Conservation (phyloP, 345 rosid species). For the Crucihimalaya himalaica region DNA sequence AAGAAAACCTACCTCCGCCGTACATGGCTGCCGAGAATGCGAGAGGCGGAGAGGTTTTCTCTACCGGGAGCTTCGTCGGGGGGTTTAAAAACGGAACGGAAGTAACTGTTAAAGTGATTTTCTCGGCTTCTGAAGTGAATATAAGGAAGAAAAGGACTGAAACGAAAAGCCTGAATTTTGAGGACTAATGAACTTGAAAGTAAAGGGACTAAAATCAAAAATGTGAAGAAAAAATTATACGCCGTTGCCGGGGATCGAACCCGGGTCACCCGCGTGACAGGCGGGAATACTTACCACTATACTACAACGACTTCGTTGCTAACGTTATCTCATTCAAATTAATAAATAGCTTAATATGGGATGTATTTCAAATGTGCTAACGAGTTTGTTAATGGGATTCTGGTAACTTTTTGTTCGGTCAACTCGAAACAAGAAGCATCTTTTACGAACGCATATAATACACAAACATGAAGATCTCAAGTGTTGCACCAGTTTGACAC, state of each 20-base stretch:
- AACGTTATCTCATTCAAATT: rapidly evolving
- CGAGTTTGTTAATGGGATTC: neutral
- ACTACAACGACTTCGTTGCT: conserved; percentile 66
- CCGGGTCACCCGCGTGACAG: conserved; percentile 98
- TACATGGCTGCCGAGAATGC: conserved; percentile 57
- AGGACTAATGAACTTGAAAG: neutral
- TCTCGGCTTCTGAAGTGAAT: neutral
- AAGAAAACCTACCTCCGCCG: conserved; percentile 80
- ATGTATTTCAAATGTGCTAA: neutral
- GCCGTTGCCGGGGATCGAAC: conserved; percentile 97
- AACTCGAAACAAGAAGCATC: conserved; percentile 24
- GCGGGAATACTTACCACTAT: conserved; percentile 89
- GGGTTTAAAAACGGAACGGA: conserved; percentile 9
- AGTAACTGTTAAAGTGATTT: neutral
- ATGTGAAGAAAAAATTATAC: neutral
- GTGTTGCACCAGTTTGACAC: conserved; percentile 43
- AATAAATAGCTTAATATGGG: no score
- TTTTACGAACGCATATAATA: conserved; percentile 1
- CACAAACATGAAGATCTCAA: conserved; percentile 42
- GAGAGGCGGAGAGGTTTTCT: conserved; percentile 18
- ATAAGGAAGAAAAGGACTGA: neutral
- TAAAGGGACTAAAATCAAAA: neutral
- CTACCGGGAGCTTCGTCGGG: conserved; percentile 10
- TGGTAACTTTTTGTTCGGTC: conserved; percentile 1
- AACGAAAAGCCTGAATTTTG: neutral